Evolutionary conservation across 169 alveolate genomes (phyloP).

Genomic region (Blepharisma undulans): DNA sequence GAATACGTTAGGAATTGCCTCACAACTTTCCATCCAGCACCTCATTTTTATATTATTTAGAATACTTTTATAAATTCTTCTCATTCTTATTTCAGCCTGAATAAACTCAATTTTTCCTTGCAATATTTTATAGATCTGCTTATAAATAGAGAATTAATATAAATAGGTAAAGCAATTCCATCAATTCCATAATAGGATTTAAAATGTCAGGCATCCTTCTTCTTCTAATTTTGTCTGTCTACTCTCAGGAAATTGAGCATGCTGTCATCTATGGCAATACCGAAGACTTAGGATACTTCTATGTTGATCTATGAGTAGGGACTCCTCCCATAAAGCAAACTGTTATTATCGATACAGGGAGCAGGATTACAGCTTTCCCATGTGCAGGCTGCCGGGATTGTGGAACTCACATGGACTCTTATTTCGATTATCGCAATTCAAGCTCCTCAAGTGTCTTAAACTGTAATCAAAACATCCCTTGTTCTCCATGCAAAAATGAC

Average conservation of each 20-base stretch:
- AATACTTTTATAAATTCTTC: neutral
- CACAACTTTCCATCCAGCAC: neutral
- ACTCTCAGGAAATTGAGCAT: neutral
- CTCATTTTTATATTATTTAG: neutral
- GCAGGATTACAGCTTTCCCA: constrained; percentile 82
- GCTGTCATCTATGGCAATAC: constrained; percentile 49
- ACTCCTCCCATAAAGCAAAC: constrained; percentile 60
- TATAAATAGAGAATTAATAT: neutral
- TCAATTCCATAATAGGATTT: neutral
- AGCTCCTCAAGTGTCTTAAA: constrained; percentile 40
- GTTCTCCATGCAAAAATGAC: constrained; percentile 42
- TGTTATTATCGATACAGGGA: constrained; percentile 85
- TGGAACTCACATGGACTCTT: constrained; percentile 72
- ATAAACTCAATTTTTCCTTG: neutral
- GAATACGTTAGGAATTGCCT: neutral
- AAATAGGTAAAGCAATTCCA: neutral
- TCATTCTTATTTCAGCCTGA: neutral
- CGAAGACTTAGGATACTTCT: constrained; percentile 50
- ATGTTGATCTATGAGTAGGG: constrained; percentile 47
- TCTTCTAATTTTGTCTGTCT: neutral
- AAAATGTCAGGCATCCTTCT: neutral
- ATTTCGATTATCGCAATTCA: constrained; percentile 59
- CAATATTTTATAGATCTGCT: neutral
- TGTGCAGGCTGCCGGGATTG: constrained; percentile 74
- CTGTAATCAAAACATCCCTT: constrained; percentile 47